These are phyloP conservation scores for Chrysosporium keratinophilum DNA, from an alignment of 2,329 filamentous ascomycete species.

Conservation along the genomic window DNA sequence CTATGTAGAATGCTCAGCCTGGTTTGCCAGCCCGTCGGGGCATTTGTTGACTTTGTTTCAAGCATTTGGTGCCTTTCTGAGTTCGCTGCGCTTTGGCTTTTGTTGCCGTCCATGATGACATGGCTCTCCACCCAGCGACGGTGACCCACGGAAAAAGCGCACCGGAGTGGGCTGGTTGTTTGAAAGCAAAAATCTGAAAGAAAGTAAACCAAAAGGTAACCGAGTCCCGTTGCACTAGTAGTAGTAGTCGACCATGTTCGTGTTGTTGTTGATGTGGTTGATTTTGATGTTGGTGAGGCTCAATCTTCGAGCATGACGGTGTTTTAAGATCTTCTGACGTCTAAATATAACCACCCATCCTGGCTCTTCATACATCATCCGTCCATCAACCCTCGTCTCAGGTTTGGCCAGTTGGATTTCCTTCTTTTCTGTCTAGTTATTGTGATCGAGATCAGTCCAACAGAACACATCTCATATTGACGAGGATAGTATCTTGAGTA, in stretches of 20 bases:
- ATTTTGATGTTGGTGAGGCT: neutral
- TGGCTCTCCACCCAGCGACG: neutral
- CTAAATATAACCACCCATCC: conserved; percentile 2
- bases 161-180: neutral
- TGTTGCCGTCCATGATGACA: neutral
- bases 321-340: neutral
- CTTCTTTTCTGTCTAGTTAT: neutral
- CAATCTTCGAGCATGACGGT: neutral
- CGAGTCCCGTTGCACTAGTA: neutral
- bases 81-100: neutral
- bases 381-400: neutral
- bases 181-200: neutral
- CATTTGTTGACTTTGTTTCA: neutral
- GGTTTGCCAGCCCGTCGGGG: neutral
- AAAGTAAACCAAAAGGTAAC: neutral
- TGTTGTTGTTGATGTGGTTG: neutral
- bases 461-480: neutral
- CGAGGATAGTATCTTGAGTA: neutral
- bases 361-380: conserved; percentile 1
- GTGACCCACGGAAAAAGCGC: neutral
- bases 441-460: too few species aligned
- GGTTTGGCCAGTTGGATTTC: neutral
- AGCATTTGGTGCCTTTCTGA: neutral
- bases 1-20: neutral
- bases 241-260: neutral